A percentile compares a stretch with the other conserved stretches of the same genome.
Conservation (phyloP, 306 rosid genomes). For the Rosa multiflora region DNA sequence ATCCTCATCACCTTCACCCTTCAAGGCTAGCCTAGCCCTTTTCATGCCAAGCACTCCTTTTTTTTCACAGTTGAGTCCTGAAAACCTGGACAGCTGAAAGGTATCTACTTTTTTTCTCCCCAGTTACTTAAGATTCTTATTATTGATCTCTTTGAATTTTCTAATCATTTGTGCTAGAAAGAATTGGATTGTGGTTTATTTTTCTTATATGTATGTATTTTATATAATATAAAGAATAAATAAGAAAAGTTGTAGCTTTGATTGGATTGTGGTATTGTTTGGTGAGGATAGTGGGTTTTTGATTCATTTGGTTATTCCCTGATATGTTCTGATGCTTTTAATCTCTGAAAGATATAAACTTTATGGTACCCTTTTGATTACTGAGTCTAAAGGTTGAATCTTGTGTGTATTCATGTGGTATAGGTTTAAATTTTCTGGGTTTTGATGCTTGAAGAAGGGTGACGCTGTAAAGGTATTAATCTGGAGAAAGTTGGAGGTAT, state of each 20-base stretch:
- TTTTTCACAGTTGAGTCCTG: slow-evolving; percentile 1
- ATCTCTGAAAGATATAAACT: not conserved
- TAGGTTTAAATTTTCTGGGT: slow-evolving; percentile 13
- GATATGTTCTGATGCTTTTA: slow-evolving; percentile 4
- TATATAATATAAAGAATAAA: not conserved
- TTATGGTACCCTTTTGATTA: not conserved
- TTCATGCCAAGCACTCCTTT: not conserved
- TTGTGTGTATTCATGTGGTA: not conserved
- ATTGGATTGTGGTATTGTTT: not conserved
- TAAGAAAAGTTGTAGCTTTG: not conserved
- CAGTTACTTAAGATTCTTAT: not conserved
- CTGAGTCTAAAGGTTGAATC: not conserved
- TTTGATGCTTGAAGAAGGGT: slow-evolving; percentile 2
- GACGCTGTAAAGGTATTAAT: not conserved
- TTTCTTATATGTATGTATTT: not conserved
- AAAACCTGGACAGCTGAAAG: not conserved
- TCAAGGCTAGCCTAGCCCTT: not conserved
- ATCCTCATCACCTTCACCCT: not conserved
- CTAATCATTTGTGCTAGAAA: not conserved
- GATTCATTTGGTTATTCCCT: not conserved
- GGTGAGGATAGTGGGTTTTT: not conserved
- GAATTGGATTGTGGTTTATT: not conserved
- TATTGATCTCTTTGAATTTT: not conserved
- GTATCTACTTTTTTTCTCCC: not conserved
- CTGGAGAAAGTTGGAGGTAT: not conserved